Evolutionary conservation across 179 eudicot genomes (phyloP).

Genomic region (Spergularia azorica): DNA sequence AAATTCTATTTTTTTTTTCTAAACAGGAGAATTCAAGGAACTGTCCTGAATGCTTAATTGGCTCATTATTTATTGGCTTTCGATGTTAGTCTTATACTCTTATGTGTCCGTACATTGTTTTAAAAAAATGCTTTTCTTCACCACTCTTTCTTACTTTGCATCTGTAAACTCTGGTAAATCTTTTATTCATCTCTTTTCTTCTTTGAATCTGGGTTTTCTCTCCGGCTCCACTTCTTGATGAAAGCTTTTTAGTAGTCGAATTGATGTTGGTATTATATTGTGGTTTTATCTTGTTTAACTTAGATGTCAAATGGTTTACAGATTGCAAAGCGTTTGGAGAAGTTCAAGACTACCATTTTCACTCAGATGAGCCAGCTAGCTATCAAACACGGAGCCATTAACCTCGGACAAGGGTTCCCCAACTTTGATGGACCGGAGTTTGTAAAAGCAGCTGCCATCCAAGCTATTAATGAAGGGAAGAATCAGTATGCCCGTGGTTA

Average conservation of each 20-base stretch:
- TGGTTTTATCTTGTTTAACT: neutral
- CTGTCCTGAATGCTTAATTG: too few relatives aligned
- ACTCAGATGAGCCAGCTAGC: constrained; percentile 96
- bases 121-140: too few relatives aligned
- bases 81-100: too few relatives aligned
- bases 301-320: constrained; percentile 5
- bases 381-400: constrained; percentile 91
- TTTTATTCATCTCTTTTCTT: neutral
- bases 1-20: too few relatives aligned
- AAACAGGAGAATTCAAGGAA: too few relatives aligned
- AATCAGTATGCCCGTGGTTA: constrained; percentile 95
- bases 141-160: too few relatives aligned
- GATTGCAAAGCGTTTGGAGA: constrained; percentile 95
- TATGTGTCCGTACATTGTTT: too few relatives aligned
- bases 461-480: constrained; percentile 74
- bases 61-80: too few relatives aligned
- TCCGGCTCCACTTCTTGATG: neutral
- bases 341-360: constrained; percentile 93
- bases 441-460: constrained; percentile 91
- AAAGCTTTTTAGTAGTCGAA: neutral
- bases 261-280: neutral
- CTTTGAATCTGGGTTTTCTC: neutral
- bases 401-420: constrained; percentile 97
- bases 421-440: constrained; percentile 97
- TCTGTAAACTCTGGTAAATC: neutral